phyloP scores from a whole-genome alignment of 1,284 basidiomycete genomes.

The Sporisorium sorghi region DNA sequence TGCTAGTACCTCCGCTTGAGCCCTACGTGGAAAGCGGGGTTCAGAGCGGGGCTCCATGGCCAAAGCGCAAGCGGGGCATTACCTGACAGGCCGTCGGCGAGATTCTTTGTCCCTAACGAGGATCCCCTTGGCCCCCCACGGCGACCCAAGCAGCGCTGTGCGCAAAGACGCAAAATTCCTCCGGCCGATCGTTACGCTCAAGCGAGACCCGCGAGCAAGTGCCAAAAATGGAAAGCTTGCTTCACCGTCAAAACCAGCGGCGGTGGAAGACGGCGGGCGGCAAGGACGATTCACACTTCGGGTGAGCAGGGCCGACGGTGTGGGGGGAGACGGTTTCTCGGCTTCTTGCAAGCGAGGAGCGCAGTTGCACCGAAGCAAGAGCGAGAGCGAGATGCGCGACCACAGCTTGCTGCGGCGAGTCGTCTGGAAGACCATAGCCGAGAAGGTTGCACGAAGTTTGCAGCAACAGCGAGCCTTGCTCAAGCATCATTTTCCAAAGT shows the following conservation, averaged over 20 bases:
- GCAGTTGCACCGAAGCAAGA: conserved; percentile 13
- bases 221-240: background rate
- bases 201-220: background rate
- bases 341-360: conserved; percentile 7
- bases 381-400: background rate
- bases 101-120: background rate
- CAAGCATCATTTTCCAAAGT: too few species aligned
- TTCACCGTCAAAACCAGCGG: background rate
- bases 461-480: too few species aligned
- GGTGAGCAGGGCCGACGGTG: conserved; percentile 1
- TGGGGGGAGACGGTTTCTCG: background rate
- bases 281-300: background rate
- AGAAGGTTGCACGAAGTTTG: too few species aligned
- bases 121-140: conserved; percentile 1
- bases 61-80: conserved; percentile 11
- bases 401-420: background rate
- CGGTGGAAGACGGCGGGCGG: conserved; percentile 1
- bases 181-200: background rate
- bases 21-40: conserved; percentile 4
- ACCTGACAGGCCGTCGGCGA: conserved; percentile 19
- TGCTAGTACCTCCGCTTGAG: too few species aligned
- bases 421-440: background rate
- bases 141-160: too few species aligned
- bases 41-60: conserved; percentile 14
- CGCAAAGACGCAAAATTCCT: too few species aligned